These are phyloP conservation scores for Ceratocystis smalleyi DNA, from an alignment of 2,329 filamentous ascomycete species.

Conservation along the genomic window DNA sequence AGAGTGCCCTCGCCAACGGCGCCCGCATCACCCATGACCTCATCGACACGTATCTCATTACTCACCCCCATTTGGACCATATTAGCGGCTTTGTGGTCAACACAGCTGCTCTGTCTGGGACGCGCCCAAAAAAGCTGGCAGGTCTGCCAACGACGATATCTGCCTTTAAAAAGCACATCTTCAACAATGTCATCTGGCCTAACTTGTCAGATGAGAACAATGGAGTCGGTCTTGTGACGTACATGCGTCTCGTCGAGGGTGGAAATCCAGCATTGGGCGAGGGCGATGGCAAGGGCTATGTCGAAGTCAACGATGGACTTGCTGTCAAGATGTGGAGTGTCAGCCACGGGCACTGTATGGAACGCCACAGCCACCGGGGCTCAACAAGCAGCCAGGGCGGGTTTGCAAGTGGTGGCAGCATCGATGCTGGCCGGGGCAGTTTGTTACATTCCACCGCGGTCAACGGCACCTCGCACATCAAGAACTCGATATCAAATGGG, in stretches of 20 bases:
- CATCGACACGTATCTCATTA: conserved; percentile 80
- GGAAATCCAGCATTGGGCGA: conserved; percentile 73
- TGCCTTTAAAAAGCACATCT: conserved; percentile 84
- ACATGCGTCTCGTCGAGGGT: conserved; percentile 74
- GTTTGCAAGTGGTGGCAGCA: conserved; percentile 34
- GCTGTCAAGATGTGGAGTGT: conserved; percentile 75
- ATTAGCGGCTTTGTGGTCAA: conserved; percentile 85
- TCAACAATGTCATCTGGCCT: conserved; percentile 97
- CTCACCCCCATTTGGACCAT: conserved; percentile 94
- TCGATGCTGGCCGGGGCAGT: conserved; percentile 28
- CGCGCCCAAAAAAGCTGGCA: conserved; percentile 70
- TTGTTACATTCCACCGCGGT: conserved; percentile 18
- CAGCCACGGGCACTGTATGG: conserved; percentile 79
- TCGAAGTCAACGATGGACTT: conserved; percentile 78
- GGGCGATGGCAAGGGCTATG: conserved; percentile 65
- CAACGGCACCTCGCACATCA: conserved; percentile 6
- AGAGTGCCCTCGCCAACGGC: conserved; percentile 60
- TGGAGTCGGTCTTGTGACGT: conserved; percentile 81
- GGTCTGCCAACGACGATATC: conserved; percentile 79
- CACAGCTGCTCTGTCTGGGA: conserved; percentile 68
- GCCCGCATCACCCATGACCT: conserved; percentile 62
- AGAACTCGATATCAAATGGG: conserved; percentile 11
- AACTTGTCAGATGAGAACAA: conserved; percentile 94
- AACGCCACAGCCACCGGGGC: conserved; percentile 51
- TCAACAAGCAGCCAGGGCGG: conserved; percentile 34